Evolutionary conservation across 2,329 filamentous ascomycete genomes (phyloP).

Genomic region (Trichoderma sp.): DNA sequence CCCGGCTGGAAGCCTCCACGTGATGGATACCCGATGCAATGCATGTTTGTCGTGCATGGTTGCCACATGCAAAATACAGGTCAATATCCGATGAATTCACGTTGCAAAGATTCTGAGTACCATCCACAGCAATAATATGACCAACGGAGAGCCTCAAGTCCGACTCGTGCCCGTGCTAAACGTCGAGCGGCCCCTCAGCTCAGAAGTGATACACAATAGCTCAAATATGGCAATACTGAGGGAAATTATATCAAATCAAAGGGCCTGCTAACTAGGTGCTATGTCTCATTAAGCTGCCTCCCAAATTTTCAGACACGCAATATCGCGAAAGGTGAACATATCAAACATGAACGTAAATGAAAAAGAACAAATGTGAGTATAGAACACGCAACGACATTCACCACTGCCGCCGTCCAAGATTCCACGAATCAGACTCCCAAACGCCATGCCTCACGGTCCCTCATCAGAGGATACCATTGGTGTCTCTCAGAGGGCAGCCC

Average conservation of each 20-base stretch:
- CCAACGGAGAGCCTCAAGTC: not conserved
- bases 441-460: not conserved
- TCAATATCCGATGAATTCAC: not conserved
- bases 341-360: not conserved
- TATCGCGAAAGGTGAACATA: constrained; percentile 53
- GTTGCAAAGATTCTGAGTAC: not conserved
- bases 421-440: not conserved
- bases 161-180: not conserved
- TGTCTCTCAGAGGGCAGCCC: constrained; percentile 67
- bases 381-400: constrained; percentile 38
- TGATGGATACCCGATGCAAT: constrained; percentile 5
- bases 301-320: constrained; percentile 66
- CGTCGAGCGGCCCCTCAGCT: not conserved
- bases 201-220: not conserved
- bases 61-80: not conserved
- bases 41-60: constrained; percentile 8
- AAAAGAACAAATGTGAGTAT: not conserved
- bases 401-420: not conserved
- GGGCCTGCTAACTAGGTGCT: constrained; percentile 45
- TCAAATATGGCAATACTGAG: not conserved
- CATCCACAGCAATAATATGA: too few relatives aligned
- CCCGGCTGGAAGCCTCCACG: not conserved
- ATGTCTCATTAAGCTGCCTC: constrained; percentile 31
- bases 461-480: not conserved
- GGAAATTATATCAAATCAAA: constrained; percentile 51